Base-by-base conservation (phyloP, 352 stramenopile species). In the Globisporangium mamillatum region DNA sequence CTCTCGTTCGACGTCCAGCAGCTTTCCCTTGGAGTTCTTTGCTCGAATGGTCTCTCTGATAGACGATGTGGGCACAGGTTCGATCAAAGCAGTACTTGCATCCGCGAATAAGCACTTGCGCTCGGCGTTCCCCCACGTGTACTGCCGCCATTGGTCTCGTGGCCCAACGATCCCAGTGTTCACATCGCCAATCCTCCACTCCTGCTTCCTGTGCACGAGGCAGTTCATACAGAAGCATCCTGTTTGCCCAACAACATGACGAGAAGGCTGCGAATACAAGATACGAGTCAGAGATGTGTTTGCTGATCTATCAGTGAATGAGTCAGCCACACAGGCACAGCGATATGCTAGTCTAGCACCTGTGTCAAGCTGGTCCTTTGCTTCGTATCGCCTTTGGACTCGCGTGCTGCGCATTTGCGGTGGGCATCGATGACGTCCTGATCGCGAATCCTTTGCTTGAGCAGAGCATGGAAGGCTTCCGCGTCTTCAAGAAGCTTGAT, bases 211-310 rank as follows among this genome's bases (percentile, higher is more conserved):
- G 58, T 89, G 73, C 20, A 91, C 63, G 20, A 94, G 66, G 61
- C 86, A 93, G 53, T 92, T 83, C 38, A 86, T 65, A 34, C 86
- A 94, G 63, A 91, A 94, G 62, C 86, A 92, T 0, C 86, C 86
- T 4, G 84, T 79, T 73, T 94, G 84, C 0, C 86, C 86, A 6
- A 89, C 66, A 59, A 88, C 67, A 58, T 92, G 82, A 5, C 69
- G 71, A 41, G 73, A 75, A 20, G 80, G 70, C 79, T 84, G 24
- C 14, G 16, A 20, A 52, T 24, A 52, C 14, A 14, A 44, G 3
- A 41, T 41, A 24, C 25, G 20, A 10, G 27, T 66, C 61, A 63
- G 18, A 0, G 56, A 34, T 24, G 29, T 18, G 38, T 22, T 29
- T 12, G 29, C 4, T 61, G 29, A 8, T 29, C 50, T 14, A 48